Evolutionary conservation across 73 alveolate species (phyloP), one percentile per base, ranked within the genome.

Genomic region (Tetrahymena elliotti): DNA sequence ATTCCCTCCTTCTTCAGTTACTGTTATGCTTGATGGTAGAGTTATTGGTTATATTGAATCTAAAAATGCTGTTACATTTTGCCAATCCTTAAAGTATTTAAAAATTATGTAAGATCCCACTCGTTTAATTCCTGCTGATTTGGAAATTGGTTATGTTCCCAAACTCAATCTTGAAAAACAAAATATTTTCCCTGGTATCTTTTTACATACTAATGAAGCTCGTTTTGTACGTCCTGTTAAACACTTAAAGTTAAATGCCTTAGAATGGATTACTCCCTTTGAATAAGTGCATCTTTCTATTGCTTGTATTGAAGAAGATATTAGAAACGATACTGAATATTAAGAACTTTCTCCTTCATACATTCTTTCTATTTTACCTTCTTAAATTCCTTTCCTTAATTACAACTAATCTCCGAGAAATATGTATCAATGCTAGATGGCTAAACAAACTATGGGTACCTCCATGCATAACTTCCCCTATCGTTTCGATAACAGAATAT

Each of bases 351-450:
- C 97, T 93, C 99, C 99, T 83, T 95, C 98, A 52, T 98, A 98
- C 94, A 98, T 99, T 53, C 97, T 99, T 93, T 98, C 99, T n/a
- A 97, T 99, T 68, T 94, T 99, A 82, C 99, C 99, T 13, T 98
- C 99, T 0, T 96, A 98, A 93, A 99, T 99, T 9, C 99, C 99
- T 52, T 99, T 99, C 97, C 97, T 99, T 35, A 99, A 99, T 93
- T 99, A 99, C 97, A 99, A 99, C 97, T 99, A 99, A 96, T 97
- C 99, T 53, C 99, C 99, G 2, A 95, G 99, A 52, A 99, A 99
- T 96, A 99, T 99, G 99, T 99, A 99, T 97, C 99, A 99, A 95
- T 99, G 99, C 97, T 98, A 99, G 96, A 99, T 99, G 99, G 99
- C 99, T 40, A 99, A 99, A 97, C 99, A 99, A 98, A 99, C 99